Conservation (phyloP, 2,329 filamentous ascomycete genomes). For the Alternaria angustiovoidea region DNA sequence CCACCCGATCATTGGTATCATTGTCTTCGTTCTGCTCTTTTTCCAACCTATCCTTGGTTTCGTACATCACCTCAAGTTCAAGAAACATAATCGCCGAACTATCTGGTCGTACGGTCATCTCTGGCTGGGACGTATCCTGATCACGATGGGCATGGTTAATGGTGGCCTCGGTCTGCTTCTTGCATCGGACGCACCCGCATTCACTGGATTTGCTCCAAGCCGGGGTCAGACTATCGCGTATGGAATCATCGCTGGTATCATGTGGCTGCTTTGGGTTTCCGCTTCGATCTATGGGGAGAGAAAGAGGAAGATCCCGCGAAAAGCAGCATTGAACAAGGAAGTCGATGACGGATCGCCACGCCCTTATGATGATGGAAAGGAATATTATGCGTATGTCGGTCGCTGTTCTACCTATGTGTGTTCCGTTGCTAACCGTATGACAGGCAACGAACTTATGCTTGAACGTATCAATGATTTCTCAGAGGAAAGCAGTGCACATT, state of each 20-base stretch:
- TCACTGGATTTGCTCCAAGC: slow-evolving; percentile 35
- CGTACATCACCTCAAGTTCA: slow-evolving; percentile 62
- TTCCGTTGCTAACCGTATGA: not conserved
- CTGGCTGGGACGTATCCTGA: slow-evolving; percentile 62
- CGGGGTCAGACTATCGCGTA: slow-evolving; percentile 44
- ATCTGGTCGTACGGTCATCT: slow-evolving; percentile 61
- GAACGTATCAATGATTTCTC: not conserved
- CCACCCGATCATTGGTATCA: slow-evolving; percentile 63
- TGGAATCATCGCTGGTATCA: slow-evolving; percentile 42
- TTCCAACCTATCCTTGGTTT: slow-evolving; percentile 64
- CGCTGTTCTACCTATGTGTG: too few species aligned
- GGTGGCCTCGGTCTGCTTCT: slow-evolving; percentile 61
- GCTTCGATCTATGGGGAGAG: slow-evolving; percentile 41
- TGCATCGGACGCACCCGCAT: slow-evolving; percentile 36
- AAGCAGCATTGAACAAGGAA: slow-evolving; percentile 20
- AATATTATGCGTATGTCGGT: slow-evolving; percentile 23
- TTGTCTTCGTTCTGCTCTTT: slow-evolving; percentile 60
- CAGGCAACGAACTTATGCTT: slow-evolving; percentile 1
- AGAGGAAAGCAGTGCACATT: not conserved
- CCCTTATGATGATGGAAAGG: slow-evolving; percentile 21
- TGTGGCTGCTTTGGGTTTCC: slow-evolving; percentile 46
- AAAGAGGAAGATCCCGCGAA: slow-evolving; percentile 11
- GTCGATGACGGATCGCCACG: slow-evolving; percentile 10
- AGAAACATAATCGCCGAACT: slow-evolving; percentile 56
- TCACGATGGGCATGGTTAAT: slow-evolving; percentile 64